These are phyloP conservation scores for Rutstroemia sp. DNA, from an alignment of 2,329 filamentous ascomycete genomes.

Conservation along the genomic window DNA sequence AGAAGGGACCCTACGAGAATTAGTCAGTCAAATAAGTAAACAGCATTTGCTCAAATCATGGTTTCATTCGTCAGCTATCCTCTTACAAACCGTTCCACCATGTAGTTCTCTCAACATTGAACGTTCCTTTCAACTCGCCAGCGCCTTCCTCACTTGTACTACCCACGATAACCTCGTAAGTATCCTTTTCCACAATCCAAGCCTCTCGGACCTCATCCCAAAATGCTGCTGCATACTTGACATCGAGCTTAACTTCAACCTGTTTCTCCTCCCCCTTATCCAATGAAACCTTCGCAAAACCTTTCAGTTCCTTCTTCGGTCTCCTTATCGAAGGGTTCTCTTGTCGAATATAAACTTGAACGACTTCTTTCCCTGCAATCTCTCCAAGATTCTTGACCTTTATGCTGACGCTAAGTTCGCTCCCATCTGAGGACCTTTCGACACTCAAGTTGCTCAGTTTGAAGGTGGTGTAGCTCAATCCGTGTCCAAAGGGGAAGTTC, in stretches of 20 bases:
- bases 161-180: slow-evolving; percentile 33
- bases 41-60: no score
- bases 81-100: slow-evolving; percentile 59
- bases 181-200: slow-evolving; percentile 34
- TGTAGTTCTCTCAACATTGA: slow-evolving; percentile 52
- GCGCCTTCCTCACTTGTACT: slow-evolving; percentile 36
- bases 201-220: slow-evolving; percentile 35
- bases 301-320: slow-evolving; percentile 56
- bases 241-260: slow-evolving; percentile 46
- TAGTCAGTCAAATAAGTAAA: no score
- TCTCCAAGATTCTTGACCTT: slow-evolving; percentile 47
- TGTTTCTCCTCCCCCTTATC: slow-evolving; percentile 50
- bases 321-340: slow-evolving; percentile 40
- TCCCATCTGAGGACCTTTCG: not conserved
- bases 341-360: slow-evolving; percentile 50
- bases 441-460: slow-evolving; percentile 8
- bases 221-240: slow-evolving; percentile 32
- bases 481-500: slow-evolving; percentile 72
- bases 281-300: slow-evolving; percentile 57
- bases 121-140: slow-evolving; percentile 41
- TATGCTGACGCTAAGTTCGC: slow-evolving; percentile 16
- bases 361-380: slow-evolving; percentile 45
- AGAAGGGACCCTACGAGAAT: no score
- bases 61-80: not conserved
- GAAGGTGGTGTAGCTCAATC: slow-evolving; percentile 71